These are phyloP conservation scores for Dichotomopilus funicola DNA, from an alignment of 2,329 filamentous ascomycete genomes.

Conservation along the genomic window DNA sequence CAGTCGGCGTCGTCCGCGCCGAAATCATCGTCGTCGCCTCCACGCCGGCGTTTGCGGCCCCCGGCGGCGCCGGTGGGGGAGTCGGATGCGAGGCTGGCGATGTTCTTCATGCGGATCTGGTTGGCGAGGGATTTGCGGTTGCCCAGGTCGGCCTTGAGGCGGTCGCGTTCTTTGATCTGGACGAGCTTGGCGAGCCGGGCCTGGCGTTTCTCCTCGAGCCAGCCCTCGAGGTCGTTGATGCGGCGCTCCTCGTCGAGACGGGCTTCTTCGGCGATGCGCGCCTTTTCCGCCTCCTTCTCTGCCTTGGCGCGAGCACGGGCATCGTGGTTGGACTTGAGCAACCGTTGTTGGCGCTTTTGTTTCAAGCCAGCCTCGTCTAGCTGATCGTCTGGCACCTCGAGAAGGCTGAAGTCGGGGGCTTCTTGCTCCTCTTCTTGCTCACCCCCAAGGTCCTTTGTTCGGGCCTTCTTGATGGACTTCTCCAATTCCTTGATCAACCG, in stretches of 20 bases:
- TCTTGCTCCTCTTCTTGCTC: conserved; percentile 75
- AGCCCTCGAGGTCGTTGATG: conserved; percentile 75
- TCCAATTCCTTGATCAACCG: conserved; percentile 83
- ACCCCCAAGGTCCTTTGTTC: conserved; percentile 87
- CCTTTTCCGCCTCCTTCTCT: conserved; percentile 90
- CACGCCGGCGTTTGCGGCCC: conserved; percentile 71
- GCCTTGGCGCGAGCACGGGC: conserved; percentile 89
- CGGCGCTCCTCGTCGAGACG: conserved; percentile 76
- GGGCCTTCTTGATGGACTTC: conserved; percentile 77
- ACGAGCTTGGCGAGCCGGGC: conserved; percentile 65
- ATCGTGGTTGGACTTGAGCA: conserved; percentile 93
- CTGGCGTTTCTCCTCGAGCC: conserved; percentile 75
- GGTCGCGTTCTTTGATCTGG: conserved; percentile 88
- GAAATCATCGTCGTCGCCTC: conserved; percentile 91
- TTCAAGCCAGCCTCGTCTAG: conserved; percentile 88
- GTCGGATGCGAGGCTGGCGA: conserved; percentile 92
- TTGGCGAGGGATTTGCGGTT: conserved; percentile 95
- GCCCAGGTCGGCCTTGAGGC: conserved; percentile 86
- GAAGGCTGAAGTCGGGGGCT: conserved; percentile 75
- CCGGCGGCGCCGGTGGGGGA: conserved; percentile 48
- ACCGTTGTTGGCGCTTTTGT: conserved; percentile 82
- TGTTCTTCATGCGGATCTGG: conserved; percentile 96
- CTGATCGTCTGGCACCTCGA: conserved; percentile 85
- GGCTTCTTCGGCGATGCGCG: conserved; percentile 74
- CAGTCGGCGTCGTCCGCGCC: conserved; percentile 97